These are phyloP conservation scores for Mytilinidion resinicola DNA, from an alignment of 495 filamentous ascomycete genomes.

Conservation along the genomic window DNA sequence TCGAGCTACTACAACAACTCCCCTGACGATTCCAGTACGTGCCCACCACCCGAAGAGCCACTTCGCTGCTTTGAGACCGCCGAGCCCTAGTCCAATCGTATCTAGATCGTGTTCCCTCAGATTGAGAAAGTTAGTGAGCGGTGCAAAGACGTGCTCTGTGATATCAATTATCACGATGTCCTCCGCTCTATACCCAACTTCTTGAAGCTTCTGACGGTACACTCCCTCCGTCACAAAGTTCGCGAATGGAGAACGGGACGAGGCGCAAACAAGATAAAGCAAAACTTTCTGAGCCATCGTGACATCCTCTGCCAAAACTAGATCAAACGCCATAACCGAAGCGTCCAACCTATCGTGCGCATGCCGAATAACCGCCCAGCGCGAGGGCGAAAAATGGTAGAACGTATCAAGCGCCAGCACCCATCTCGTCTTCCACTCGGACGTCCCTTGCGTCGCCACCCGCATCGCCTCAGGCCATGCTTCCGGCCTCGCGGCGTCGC, in stretches of 20 bases:
- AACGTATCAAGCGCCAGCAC: constrained; percentile 47
- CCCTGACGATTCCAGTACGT: constrained; percentile 38
- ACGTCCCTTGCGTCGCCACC: background rate
- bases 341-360: constrained; percentile 35
- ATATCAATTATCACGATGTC: constrained; percentile 42
- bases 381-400: constrained; percentile 47
- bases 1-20: constrained; percentile 43
- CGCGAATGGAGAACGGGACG: constrained; percentile 15
- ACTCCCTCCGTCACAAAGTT: constrained; percentile 19
- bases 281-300: constrained; percentile 1
- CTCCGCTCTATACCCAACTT: constrained; percentile 38
- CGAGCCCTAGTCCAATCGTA: constrained; percentile 37
- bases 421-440: constrained; percentile 28
- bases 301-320: constrained; percentile 14
- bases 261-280: constrained; percentile 5
- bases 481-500: constrained; percentile 15
- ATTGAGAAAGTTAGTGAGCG: constrained; percentile 36
- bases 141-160: constrained; percentile 40
- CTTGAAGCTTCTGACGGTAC: constrained; percentile 14
- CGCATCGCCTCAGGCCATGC: constrained; percentile 9
- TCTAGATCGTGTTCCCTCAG: constrained; percentile 31
- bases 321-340: constrained; percentile 41
- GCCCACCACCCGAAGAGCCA: constrained; percentile 45
- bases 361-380: constrained; percentile 37
- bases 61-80: constrained; percentile 36